Evolutionary conservation across 83 land plant genomes (phyloP), one percentile per base, ranked within the genome.

Genomic region (Picea mariana): DNA sequence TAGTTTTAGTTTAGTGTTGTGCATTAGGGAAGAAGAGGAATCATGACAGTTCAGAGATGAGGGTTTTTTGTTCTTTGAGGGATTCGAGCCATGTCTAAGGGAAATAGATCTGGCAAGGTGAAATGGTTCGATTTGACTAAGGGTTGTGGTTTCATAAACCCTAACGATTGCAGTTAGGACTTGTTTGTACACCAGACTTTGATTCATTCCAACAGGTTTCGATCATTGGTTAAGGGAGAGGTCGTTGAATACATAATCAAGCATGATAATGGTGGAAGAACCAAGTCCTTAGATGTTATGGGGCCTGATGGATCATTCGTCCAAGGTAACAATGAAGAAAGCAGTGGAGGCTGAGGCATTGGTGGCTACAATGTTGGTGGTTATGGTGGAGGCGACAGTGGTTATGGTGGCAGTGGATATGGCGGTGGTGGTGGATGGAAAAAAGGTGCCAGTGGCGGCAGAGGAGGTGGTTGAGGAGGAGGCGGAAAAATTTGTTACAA

Each of bases 101-200:
- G 26, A 27, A 79, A 86, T 81, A 44, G n/a, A 18, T 75, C 81
- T 0, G 93, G 95, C 2, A 85, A 79, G 52, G 95, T 93, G 61
- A 91, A 88, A 81, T 90, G 92, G 95, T 90, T 93, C 91, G 86
- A 88, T 62, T 87, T 75, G 76, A 40, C 20, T 38, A 89, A 91
- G 90, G 93, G 92, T 40, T 92, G 86, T 62, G 97, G 97, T 3
- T 94, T 94, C 89, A 94, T 92, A 62, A 87, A 90, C 40, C 97
- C 93, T 4, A 89, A 92, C 17, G 97, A 88, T 47, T 95, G 93
- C 78, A 40, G 83, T 24, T 93, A 93, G 64, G 93, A 91, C 77
- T 88, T 93, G 47, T 93, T 93, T 80, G 95, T 94, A 40, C 96
- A 94, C 82, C 94, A 94, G 82, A 87, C 90, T 1, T 88, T 91